phyloP scores from a whole-genome alignment of 257 asterid genomes.

The Salvia rosmarinus region DNA sequence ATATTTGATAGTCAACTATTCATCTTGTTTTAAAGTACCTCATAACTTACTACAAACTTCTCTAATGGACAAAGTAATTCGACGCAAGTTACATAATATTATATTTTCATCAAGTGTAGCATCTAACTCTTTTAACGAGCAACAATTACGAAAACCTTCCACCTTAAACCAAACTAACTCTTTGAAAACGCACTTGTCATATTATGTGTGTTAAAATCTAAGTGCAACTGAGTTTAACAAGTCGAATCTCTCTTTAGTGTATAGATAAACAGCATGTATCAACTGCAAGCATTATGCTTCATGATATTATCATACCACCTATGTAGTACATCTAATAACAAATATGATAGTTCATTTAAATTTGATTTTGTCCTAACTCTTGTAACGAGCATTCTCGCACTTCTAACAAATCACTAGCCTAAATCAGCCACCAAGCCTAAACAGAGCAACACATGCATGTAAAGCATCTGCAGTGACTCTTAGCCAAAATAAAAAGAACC shows the following conservation, averaged over 20 bases:
- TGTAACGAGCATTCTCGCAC: constrained; percentile 2
- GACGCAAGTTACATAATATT: not conserved
- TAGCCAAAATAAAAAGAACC: not conserved
- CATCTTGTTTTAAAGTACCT: no score
- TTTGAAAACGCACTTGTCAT: not conserved
- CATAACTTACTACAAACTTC: not conserved
- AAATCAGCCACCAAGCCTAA: constrained; percentile 27
- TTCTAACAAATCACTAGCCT: constrained; percentile 30
- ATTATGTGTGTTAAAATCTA: not conserved
- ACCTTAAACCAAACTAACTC: not conserved
- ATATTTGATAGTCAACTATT: no score
- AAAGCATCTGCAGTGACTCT: constrained; percentile 13
- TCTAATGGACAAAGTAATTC: not conserved
- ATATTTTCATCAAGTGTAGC: not conserved
- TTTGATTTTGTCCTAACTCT: not conserved
- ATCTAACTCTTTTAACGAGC: not conserved
- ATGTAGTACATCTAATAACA: not conserved
- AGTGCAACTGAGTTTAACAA: not conserved
- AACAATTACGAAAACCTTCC: not conserved
- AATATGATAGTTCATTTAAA: constrained; percentile 8
- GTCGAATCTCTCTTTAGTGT: not conserved
- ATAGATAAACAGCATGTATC: not conserved
- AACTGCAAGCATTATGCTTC: not conserved
- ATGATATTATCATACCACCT: not conserved
- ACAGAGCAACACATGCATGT: constrained; percentile 17